phyloP scores from a whole-genome alignment of 495 filamentous ascomycete species.

The Lasiosphaeriaceae sp. region DNA sequence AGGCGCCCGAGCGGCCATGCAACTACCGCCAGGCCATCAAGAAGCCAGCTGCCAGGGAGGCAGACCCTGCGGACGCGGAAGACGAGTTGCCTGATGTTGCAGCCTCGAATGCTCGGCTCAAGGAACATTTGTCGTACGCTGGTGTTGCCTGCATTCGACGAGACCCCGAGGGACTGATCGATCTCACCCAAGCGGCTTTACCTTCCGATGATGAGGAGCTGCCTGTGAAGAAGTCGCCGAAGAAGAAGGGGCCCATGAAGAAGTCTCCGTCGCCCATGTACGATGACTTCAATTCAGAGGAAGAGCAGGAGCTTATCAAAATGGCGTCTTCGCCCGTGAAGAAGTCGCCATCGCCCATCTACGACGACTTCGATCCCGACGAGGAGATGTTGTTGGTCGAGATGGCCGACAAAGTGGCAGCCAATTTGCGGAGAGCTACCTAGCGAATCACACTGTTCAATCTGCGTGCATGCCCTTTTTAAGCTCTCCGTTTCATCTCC shows the following conservation, averaged over 20 bases:
- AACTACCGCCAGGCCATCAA: conserved; percentile 2
- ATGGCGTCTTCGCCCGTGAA: background rate
- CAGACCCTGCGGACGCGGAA: background rate
- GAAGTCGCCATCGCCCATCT: background rate
- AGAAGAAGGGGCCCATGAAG: too few species aligned
- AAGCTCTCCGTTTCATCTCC: too few species aligned
- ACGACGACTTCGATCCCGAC: too few species aligned
- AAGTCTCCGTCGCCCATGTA: background rate
- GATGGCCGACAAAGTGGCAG: too few species aligned
- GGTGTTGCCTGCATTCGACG: background rate
- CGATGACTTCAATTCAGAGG: background rate
- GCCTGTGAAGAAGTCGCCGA: too few species aligned
- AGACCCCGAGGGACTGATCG: background rate
- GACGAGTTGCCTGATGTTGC: background rate
- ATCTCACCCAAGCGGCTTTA: background rate
- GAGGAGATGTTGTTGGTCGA: too few species aligned
- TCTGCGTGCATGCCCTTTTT: too few species aligned
- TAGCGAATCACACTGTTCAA: too few species aligned
- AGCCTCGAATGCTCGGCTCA: background rate
- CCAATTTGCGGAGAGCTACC: too few species aligned
- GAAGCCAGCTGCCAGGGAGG: background rate
- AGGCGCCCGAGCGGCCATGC: conserved; percentile 8
- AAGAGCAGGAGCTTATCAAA: background rate
- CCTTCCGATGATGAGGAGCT: too few species aligned
- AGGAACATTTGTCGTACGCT: background rate